These are phyloP conservation scores for Penicillium sp. DNA, from an alignment of 2,329 filamentous ascomycete genomes.

Conservation along the genomic window DNA sequence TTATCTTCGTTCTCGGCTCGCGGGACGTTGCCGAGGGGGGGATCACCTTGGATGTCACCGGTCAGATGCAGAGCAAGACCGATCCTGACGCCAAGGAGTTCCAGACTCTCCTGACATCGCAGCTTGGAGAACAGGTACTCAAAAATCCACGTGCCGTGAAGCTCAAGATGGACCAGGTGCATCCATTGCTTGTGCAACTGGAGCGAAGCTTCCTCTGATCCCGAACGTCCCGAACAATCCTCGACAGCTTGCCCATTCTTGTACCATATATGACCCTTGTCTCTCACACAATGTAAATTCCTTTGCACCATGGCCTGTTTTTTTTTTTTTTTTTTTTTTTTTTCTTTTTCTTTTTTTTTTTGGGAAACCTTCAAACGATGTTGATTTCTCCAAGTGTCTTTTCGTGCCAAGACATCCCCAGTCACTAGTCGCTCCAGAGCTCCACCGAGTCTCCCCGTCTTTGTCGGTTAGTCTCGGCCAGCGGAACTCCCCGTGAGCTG, in stretches of 20 bases:
- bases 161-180: conserved; percentile 33
- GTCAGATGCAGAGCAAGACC: conserved; percentile 39
- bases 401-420: no score
- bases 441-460: conserved; percentile 3
- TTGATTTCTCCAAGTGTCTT: no score
- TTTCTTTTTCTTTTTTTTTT: not conserved
- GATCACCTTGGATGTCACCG: conserved; percentile 44
- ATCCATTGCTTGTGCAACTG: conserved; percentile 32
- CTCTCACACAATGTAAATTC: not conserved
- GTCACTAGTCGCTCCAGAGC: not conserved
- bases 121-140: conserved; percentile 23
- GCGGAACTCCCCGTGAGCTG: not conserved
- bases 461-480: conserved; percentile 13
- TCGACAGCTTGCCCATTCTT: not conserved
- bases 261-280: conserved; percentile 8
- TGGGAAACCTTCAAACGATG: no score
- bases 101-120: conserved; percentile 21
- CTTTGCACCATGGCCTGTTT: not conserved
- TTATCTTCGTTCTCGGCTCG: conserved; percentile 67
- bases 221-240: not conserved
- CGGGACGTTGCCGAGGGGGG: conserved; percentile 55
- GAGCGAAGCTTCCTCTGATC: conserved; percentile 34
- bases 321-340: not conserved
- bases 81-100: conserved; percentile 24
- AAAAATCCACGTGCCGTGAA: conserved; percentile 33